Evolutionary conservation across 805 yeast genomes (phyloP).

Genomic region (Kluyveromyces aestuarii): DNA sequence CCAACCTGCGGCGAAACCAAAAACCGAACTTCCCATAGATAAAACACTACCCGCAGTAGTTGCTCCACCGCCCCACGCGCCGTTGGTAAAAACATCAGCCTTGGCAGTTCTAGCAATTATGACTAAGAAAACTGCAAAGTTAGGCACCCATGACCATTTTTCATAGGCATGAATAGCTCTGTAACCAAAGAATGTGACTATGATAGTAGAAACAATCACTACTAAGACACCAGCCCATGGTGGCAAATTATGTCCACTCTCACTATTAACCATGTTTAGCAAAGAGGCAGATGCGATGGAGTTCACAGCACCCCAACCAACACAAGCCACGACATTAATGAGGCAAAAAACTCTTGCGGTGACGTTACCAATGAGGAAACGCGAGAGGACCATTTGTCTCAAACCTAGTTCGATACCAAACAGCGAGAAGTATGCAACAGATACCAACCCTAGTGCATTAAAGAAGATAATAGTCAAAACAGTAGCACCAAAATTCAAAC

Average conservation of each 20-base stretch:
- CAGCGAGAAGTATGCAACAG: constrained; percentile 75
- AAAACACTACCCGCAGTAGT: constrained; percentile 68
- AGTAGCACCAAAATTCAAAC: constrained; percentile 65
- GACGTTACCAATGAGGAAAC: constrained; percentile 67
- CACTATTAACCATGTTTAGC: constrained; percentile 59
- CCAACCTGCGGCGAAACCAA: constrained; percentile 94
- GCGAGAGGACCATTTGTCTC: constrained; percentile 78
- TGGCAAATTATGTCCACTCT: constrained; percentile 46
- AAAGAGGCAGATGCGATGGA: constrained; percentile 84
- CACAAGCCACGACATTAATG: constrained; percentile 74
- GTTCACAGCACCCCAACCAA: constrained; percentile 94
- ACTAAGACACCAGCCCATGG: constrained; percentile 88
- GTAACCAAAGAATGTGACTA: constrained; percentile 80
- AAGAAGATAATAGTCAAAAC: constrained; percentile 63
- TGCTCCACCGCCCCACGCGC: constrained; percentile 43
- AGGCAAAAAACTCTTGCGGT: constrained; percentile 71
- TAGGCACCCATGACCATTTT: constrained; percentile 85
- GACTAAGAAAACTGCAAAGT: constrained; percentile 59
- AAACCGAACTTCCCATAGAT: constrained; percentile 74
- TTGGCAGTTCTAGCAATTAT: constrained; percentile 69
- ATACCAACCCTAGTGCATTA: constrained; percentile 58
- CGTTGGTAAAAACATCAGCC: constrained; percentile 54
- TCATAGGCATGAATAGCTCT: constrained; percentile 73
- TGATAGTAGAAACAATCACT: constrained; percentile 54
- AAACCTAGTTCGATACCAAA: constrained; percentile 82